Conservation (phyloP, 495 filamentous ascomycete genomes). For the Aspergillus biplanus region DNA sequence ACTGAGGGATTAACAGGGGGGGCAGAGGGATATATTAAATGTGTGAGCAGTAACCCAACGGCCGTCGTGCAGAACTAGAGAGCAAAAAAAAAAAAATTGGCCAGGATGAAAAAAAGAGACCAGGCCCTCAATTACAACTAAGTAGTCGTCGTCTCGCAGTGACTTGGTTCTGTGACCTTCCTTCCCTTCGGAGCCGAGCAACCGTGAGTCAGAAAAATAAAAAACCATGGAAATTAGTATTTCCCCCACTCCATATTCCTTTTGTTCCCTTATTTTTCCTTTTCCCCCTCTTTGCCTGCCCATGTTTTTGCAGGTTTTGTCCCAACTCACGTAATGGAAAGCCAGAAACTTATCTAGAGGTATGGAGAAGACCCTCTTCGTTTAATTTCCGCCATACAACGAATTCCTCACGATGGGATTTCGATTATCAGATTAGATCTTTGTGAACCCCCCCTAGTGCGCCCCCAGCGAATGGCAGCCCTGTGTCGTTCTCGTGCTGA, state of each 20-base stretch:
- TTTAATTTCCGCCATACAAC: conserved; percentile 14
- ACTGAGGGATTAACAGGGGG: conserved; percentile 17
- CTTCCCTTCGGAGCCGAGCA: conserved; percentile 27
- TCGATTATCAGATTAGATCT: conserved; percentile 30
- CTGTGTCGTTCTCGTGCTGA: conserved; percentile 15
- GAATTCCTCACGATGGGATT: conserved; percentile 8
- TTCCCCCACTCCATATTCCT: conserved; percentile 10
- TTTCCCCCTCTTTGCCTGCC: conserved; percentile 4
- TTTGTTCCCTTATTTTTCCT: neutral
- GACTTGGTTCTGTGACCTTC: conserved; percentile 25
- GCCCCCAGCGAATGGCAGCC: conserved; percentile 21
- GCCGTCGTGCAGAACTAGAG: conserved; percentile 11
- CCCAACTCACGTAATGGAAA: conserved; percentile 24
- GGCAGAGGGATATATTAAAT: conserved; percentile 8
- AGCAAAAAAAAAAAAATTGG: conserved; percentile 4
- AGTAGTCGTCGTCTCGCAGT: neutral
- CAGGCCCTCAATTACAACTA: neutral
- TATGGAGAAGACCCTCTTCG: conserved; percentile 13
- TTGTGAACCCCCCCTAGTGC: conserved; percentile 7
- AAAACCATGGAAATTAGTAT: neutral
- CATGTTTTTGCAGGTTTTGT: neutral
- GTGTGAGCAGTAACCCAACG: conserved; percentile 18
- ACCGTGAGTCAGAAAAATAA: conserved; percentile 19
- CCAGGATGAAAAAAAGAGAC: conserved; percentile 1
- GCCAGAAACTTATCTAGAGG: conserved; percentile 5